A percentile compares a stretch with the other conserved stretches of the same genome.
phyloP scores from a whole-genome alignment of 225 moss, liverwort and hornwort genomes.

The Pleurozium schreberi region DNA sequence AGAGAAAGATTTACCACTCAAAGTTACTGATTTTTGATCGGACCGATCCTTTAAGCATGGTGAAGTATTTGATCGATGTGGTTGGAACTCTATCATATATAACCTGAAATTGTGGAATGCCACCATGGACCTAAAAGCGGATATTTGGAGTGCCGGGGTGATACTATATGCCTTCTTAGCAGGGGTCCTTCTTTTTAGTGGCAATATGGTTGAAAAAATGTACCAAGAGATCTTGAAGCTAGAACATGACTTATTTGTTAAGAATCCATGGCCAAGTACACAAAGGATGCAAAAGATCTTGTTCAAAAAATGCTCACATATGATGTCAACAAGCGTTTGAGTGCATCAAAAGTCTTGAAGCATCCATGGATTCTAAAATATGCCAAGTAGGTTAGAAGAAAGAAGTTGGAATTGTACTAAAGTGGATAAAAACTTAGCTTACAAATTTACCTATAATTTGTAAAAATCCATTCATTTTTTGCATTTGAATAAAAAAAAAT shows the following conservation, averaged over 20 bases:
- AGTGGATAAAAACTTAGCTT: background rate
- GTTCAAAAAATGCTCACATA: background rate
- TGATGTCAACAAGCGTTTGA: background rate
- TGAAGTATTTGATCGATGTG: background rate
- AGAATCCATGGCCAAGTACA: background rate
- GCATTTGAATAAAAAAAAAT: background rate
- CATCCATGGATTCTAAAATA: background rate
- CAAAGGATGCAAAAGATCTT: background rate
- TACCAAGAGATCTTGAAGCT: background rate
- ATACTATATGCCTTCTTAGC: background rate
- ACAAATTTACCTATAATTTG: background rate
- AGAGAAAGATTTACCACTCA: background rate
- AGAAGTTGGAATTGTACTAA: background rate
- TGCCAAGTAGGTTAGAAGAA: background rate
- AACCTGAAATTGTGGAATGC: fast-evolving
- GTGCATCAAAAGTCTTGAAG: background rate
- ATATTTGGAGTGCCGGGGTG: background rate
- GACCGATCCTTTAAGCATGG: fast-evolving
- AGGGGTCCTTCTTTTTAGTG: fast-evolving
- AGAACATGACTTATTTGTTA: background rate
- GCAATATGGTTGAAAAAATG: background rate
- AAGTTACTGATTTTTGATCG: background rate
- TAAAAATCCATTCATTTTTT: background rate
- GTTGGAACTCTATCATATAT: background rate
- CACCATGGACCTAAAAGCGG: background rate